Conservation (phyloP, 2,329 filamentous ascomycete genomes). For the Pseudocercospora cruenta region DNA sequence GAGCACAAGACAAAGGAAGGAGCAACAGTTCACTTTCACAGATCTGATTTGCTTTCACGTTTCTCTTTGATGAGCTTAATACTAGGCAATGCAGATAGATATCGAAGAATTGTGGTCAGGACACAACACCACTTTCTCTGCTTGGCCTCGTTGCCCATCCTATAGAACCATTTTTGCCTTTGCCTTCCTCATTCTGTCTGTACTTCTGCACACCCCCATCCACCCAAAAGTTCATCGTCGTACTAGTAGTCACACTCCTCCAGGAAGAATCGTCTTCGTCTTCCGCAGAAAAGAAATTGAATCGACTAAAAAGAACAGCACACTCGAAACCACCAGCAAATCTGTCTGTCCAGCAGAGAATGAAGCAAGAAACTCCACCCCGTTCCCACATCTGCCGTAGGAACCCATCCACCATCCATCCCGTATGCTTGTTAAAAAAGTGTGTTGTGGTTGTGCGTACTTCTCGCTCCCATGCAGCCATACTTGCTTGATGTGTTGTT, state of each 20-base stretch:
- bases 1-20: background rate
- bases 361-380: slow-evolving; percentile 10
- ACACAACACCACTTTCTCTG: background rate
- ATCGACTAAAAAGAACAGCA: background rate
- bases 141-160: background rate
- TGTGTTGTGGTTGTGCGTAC: background rate
- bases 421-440: slow-evolving; percentile 6
- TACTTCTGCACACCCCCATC: background rate
- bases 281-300: background rate
- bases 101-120: background rate
- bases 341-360: slow-evolving; percentile 15
- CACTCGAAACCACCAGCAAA: slow-evolving; percentile 6
- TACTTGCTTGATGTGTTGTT: slow-evolving; percentile 8
- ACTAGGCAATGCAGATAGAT: background rate
- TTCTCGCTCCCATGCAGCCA: slow-evolving; percentile 15
- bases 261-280: background rate
- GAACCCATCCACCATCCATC: slow-evolving; percentile 2
- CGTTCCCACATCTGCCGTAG: background rate
- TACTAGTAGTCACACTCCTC: background rate
- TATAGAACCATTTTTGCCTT: background rate
- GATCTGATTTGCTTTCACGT: background rate
- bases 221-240: background rate
- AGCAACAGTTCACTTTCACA: background rate
- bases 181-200: background rate
- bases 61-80: background rate